These are phyloP conservation scores for Apophysomyces sp. DNA, from an alignment of 371 early-diverging fungal genomes.

Conservation along the genomic window DNA sequence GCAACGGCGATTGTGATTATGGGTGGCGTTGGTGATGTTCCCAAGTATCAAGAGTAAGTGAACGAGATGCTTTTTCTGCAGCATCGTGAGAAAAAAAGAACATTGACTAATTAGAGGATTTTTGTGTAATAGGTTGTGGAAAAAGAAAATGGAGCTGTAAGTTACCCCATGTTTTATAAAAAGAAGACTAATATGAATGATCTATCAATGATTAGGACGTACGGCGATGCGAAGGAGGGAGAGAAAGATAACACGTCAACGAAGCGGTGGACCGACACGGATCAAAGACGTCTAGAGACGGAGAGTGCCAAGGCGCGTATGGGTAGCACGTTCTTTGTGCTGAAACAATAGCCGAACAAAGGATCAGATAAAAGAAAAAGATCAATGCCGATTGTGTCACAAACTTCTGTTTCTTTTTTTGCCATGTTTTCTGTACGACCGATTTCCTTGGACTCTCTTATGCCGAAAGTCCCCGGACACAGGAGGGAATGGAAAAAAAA, in stretches of 20 bases:
- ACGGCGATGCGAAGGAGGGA: constrained; percentile 1
- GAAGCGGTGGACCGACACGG: constrained; percentile 7
- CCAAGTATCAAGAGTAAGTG: constrained; percentile 36
- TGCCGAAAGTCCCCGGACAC: neutral
- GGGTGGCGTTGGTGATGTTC: constrained; percentile 52
- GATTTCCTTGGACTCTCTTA: neutral
- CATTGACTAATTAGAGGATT: neutral
- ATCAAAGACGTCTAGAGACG: constrained; percentile 6
- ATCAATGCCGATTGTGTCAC: neutral
- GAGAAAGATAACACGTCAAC: neutral
- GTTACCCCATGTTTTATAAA: too few relatives aligned
- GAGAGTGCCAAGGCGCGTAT: constrained; percentile 7
- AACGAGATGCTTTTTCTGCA: neutral
- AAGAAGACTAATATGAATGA: too few relatives aligned
- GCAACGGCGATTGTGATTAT: constrained; percentile 48
- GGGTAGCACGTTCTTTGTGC: constrained; percentile 9
- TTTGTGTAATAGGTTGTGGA: neutral
- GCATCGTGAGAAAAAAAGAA: neutral
- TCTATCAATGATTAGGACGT: neutral
- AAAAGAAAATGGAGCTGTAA: neutral
- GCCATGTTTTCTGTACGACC: neutral
- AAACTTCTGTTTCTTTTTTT: neutral
- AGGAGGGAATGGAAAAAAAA: neutral
- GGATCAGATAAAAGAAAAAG: neutral
- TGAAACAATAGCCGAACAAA: constrained; percentile 1